Percentiles rank a stretch among this genome's conserved stretches.
Conservation (phyloP, 768 basidiomycete species). For the Aureoboletus auriporus region DNA sequence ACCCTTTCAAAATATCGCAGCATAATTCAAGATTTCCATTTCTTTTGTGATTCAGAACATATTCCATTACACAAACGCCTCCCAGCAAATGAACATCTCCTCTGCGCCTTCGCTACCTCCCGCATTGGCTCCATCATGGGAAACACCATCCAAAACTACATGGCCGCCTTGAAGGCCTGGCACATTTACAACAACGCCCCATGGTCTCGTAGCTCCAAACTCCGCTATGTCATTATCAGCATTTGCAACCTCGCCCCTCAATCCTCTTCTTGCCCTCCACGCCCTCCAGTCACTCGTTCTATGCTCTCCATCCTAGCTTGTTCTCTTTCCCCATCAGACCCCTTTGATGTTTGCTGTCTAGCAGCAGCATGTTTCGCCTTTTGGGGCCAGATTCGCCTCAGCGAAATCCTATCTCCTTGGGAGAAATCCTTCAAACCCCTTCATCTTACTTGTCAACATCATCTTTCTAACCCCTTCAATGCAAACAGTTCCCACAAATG, state of each 20-base stretch:
- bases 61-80: slow-evolving; percentile 12
- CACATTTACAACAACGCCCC: slow-evolving; percentile 25
- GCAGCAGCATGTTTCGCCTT: neutral
- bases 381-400: neutral
- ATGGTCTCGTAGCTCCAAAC: slow-evolving; percentile 18
- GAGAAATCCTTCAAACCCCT: neutral
- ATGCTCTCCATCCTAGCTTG: slow-evolving; percentile 17
- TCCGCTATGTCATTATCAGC: slow-evolving; percentile 23
- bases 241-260: slow-evolving; percentile 22
- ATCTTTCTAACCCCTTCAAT: neutral
- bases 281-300: slow-evolving; percentile 15
- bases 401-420: neutral
- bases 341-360: neutral
- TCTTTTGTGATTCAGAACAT: slow-evolving; percentile 19
- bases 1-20: neutral
- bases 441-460: neutral
- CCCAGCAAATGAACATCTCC: slow-evolving; percentile 23
- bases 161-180: slow-evolving; percentile 27
- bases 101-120: slow-evolving; percentile 26
- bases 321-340: neutral
- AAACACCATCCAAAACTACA: neutral
- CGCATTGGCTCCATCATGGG: neutral
- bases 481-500: neutral
- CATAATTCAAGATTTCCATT: no score
- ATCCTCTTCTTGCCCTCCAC: neutral